phyloP scores from a whole-genome alignment of 176 grass and related monocot species.

The Ensete ventricosum region DNA sequence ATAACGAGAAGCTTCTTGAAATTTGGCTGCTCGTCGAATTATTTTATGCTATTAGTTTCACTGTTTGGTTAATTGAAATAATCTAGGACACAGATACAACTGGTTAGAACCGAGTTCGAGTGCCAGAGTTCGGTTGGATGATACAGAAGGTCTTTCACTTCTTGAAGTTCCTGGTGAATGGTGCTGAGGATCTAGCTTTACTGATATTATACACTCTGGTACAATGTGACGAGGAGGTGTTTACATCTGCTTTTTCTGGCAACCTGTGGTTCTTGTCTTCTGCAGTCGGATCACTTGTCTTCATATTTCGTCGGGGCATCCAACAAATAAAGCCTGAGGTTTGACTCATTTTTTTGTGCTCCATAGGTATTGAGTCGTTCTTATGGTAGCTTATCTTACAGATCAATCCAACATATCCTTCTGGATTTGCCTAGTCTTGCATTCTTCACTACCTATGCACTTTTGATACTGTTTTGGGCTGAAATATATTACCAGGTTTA shows the following conservation, averaged over 20 bases:
- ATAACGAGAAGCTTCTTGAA: too few relatives aligned
- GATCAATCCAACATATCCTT: constrained; percentile 66
- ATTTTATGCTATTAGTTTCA: neutral
- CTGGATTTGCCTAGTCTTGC: constrained; percentile 73
- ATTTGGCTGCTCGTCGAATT: too few relatives aligned
- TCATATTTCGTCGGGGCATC: neutral
- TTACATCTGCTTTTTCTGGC: neutral
- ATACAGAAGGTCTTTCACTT: constrained; percentile 82
- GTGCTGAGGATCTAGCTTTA: constrained; percentile 22
- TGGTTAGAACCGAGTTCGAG: constrained; percentile 57
- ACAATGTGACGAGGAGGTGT: neutral
- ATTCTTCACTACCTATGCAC: constrained; percentile 83
- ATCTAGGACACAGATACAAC: constrained; percentile 39
- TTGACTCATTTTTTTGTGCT: neutral
- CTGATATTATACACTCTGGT: neutral
- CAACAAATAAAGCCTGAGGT: neutral
- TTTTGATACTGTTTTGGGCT: constrained; percentile 74
- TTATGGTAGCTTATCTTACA: constrained; percentile 16
- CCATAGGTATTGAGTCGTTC: too few relatives aligned
- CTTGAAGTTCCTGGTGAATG: constrained; percentile 75
- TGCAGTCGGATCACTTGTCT: neutral
- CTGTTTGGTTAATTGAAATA: neutral
- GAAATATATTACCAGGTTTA: constrained; percentile 77
- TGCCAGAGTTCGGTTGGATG: constrained; percentile 87
- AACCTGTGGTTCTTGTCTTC: neutral